These are phyloP conservation scores for Fusarium hostae DNA, from an alignment of 2,329 filamentous ascomycete genomes.

Conservation along the genomic window DNA sequence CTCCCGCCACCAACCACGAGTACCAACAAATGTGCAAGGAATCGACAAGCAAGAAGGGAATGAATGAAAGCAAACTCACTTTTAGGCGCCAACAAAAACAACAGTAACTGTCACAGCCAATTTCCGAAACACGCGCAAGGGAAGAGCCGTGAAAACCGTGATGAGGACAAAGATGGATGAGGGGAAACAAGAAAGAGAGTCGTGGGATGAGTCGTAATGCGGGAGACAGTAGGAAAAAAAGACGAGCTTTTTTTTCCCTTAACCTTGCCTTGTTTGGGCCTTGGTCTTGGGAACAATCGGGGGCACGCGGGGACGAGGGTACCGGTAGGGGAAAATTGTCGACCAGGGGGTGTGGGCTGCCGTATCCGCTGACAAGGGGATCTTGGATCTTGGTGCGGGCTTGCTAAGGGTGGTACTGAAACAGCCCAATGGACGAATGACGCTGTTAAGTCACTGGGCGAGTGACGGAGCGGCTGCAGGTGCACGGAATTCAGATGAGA, in stretches of 20 bases:
- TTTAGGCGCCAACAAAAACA: constrained; percentile 65
- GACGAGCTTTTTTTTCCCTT: constrained; percentile 51
- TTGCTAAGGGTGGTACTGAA: constrained; percentile 47
- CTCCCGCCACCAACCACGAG: constrained; percentile 30
- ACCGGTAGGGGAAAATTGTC: constrained; percentile 49
- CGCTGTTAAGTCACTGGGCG: constrained; percentile 38
- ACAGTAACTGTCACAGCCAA: constrained; percentile 57
- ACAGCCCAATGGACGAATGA: constrained; percentile 47
- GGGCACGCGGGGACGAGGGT: constrained; percentile 48
- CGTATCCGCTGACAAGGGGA: constrained; percentile 47
- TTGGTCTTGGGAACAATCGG: constrained; percentile 48
- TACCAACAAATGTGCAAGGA: constrained; percentile 37
- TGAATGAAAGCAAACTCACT: constrained; percentile 56
- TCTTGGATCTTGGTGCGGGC: constrained; percentile 46
- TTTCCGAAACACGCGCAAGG: constrained; percentile 59
- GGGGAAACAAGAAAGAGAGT: constrained; percentile 49
- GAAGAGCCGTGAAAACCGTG: constrained; percentile 58
- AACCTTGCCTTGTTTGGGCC: constrained; percentile 49
- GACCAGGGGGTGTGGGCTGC: constrained; percentile 46
- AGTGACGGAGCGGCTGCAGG: constrained; percentile 45
- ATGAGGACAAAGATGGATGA: constrained; percentile 49
- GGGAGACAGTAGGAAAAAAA: constrained; percentile 46
- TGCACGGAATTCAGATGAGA: constrained; percentile 43
- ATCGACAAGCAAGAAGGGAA: constrained; percentile 28
- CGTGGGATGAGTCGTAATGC: constrained; percentile 50